phyloP scores from a whole-genome alignment of 2,329 filamentous ascomycete genomes.

The Paecilomyces dactylethromorphus region DNA sequence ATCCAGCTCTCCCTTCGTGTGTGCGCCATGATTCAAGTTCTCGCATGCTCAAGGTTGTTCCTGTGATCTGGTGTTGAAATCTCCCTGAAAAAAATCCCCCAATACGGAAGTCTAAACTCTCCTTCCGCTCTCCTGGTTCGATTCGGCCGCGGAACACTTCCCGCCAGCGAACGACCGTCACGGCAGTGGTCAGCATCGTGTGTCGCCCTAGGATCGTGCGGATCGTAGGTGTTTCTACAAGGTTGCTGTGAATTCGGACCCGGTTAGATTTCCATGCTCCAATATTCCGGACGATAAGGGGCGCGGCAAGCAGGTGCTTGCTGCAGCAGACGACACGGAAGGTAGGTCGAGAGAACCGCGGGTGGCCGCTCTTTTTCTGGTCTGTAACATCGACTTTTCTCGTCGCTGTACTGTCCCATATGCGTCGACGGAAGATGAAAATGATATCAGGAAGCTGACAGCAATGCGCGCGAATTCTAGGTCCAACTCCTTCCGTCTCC shows the following conservation, averaged over 20 bases:
- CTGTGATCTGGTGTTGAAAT: constrained; percentile 19
- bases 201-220: not conserved
- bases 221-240: constrained; percentile 9
- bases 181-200: not conserved
- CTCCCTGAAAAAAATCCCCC: not conserved
- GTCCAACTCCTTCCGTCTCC: constrained; percentile 31
- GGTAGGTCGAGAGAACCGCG: constrained; percentile 22
- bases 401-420: not conserved
- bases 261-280: constrained; percentile 38
- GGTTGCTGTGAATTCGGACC: constrained; percentile 16
- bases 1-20: constrained; percentile 9
- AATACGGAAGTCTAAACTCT: not conserved
- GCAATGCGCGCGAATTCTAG: constrained; percentile 15
- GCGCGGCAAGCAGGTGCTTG: constrained; percentile 43
- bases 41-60: constrained; percentile 19
- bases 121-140: constrained; percentile 12
- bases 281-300: constrained; percentile 38
- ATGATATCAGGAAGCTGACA: not conserved
- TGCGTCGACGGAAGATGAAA: not conserved
- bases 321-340: constrained; percentile 42
- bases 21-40: constrained; percentile 27
- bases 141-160: not conserved
- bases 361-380: not conserved
- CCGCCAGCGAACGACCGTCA: constrained; percentile 4
- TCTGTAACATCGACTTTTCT: not conserved